These are phyloP conservation scores for Scytalidium lignicola DNA, from an alignment of 2,329 filamentous ascomycete genomes.

Conservation along the genomic window DNA sequence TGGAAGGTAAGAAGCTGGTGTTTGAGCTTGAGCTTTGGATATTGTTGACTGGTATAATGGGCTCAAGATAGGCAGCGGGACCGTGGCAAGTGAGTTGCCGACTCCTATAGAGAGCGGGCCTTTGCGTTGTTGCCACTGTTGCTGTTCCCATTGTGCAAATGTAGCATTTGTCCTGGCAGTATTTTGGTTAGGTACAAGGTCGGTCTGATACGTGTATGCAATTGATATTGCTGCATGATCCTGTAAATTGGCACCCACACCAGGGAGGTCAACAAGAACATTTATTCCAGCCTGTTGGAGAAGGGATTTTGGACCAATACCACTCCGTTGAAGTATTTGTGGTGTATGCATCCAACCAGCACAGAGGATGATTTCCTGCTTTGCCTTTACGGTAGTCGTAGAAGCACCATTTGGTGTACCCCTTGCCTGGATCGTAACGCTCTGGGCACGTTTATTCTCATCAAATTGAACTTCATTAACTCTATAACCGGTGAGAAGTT, in stretches of 20 bases:
- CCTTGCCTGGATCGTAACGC: slow-evolving; percentile 5
- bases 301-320: slow-evolving; percentile 24
- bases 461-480: slow-evolving; percentile 20
- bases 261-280: slow-evolving; percentile 32
- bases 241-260: slow-evolving; percentile 34
- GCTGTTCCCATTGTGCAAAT: slow-evolving; percentile 27
- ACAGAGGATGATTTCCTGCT: slow-evolving; percentile 31
- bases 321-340: slow-evolving; percentile 15
- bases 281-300: slow-evolving; percentile 28
- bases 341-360: slow-evolving; percentile 26
- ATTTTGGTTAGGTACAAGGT: slow-evolving; percentile 4
- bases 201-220: slow-evolving; percentile 1
- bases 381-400: slow-evolving; percentile 11
- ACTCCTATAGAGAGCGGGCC: slow-evolving; percentile 34
- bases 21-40: slow-evolving; percentile 19
- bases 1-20: slow-evolving; percentile 17
- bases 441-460: not conserved
- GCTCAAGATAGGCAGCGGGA: slow-evolving; percentile 23
- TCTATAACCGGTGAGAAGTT: slow-evolving; percentile 10
- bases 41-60: slow-evolving; percentile 18
- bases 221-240: slow-evolving; percentile 22
- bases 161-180: slow-evolving; percentile 24
- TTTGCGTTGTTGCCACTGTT: slow-evolving; percentile 24
- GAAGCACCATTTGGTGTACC: not conserved
- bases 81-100: slow-evolving; percentile 20